These are phyloP conservation scores for Arthonia radiata DNA, from an alignment of 495 filamentous ascomycete species.

Conservation along the genomic window DNA sequence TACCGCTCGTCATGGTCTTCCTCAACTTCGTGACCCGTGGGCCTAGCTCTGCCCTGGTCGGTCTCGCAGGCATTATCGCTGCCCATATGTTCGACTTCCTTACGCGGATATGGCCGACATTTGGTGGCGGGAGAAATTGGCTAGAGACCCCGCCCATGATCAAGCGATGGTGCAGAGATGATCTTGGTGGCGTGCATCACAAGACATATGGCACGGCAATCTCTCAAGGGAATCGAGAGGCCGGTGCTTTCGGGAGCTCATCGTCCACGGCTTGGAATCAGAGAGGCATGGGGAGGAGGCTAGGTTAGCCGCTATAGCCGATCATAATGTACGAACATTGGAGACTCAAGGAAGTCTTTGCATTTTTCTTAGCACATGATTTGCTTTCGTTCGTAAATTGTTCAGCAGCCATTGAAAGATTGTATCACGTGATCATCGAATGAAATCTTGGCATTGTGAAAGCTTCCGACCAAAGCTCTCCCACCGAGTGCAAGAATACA, in stretches of 20 bases:
- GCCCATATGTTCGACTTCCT: constrained; percentile 75
- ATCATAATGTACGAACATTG: constrained; percentile 1
- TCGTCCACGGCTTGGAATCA: constrained; percentile 30
- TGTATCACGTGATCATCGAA: too few relatives aligned
- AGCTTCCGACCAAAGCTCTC: too few relatives aligned
- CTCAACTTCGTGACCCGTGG: constrained; percentile 35
- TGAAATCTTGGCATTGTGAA: too few relatives aligned
- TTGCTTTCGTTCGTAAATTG: too few relatives aligned
- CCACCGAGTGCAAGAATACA: too few relatives aligned
- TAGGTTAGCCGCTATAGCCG: too few relatives aligned
- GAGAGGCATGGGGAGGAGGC: constrained; percentile 39
- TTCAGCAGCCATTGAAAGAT: too few relatives aligned
- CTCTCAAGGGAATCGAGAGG: constrained; percentile 6
- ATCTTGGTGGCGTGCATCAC: constrained; percentile 14
- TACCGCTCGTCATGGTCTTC: constrained; percentile 53
- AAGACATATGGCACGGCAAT: constrained; percentile 34
- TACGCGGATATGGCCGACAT: constrained; percentile 55
- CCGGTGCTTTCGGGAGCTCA: constrained; percentile 6
- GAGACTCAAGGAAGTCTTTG: too few relatives aligned
- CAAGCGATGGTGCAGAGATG: constrained; percentile 29
- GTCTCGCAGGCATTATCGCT: constrained; percentile 46
- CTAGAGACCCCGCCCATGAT: constrained; percentile 44
- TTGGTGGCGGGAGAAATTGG: constrained; percentile 51
- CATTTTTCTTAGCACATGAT: too few relatives aligned
- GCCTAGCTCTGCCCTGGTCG: constrained; percentile 21